Percentiles rank a stretch among this genome's conserved stretches.
phyloP scores from a whole-genome alignment of 768 basidiomycete genomes.

The Russula virescens region DNA sequence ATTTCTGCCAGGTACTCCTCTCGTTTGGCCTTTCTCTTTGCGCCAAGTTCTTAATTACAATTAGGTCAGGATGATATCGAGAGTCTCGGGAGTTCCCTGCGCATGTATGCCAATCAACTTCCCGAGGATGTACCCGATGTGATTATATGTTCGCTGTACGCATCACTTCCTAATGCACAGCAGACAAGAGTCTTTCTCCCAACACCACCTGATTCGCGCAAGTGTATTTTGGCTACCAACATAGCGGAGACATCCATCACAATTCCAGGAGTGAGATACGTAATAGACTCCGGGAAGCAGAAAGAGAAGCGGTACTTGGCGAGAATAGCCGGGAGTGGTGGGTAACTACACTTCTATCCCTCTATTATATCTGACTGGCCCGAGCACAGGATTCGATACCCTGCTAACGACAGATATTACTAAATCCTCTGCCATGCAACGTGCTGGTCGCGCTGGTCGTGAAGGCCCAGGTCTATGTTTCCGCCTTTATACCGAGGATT shows the following conservation, averaged over 20 bases:
- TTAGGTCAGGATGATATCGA: constrained; percentile 96
- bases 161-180: constrained; percentile 70
- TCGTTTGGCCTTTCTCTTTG: neutral
- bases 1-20: constrained; percentile 71
- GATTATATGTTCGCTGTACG: constrained; percentile 75
- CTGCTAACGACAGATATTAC: constrained; percentile 78
- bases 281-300: constrained; percentile 93
- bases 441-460: constrained; percentile 95
- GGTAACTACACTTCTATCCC: constrained; percentile 2
- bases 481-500: constrained; percentile 83
- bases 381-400: constrained; percentile 74
- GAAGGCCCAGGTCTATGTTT: constrained; percentile 89
- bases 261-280: constrained; percentile 91
- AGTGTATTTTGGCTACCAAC: constrained; percentile 94
- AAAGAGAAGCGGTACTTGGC: constrained; percentile 90
- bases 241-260: constrained; percentile 98
- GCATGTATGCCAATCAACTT: constrained; percentile 60
- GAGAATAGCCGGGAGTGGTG: constrained; percentile 62
- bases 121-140: constrained; percentile 51
- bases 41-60: constrained; percentile 1
- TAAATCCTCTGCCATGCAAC: constrained; percentile 85
- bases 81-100: constrained; percentile 69
- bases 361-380: neutral
- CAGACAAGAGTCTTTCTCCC: constrained; percentile 75
- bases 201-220: constrained; percentile 62